These are phyloP conservation scores for Rhipidocladum racemiflorum DNA, from an alignment of 176 grass and related monocot genomes.

Conservation along the genomic window DNA sequence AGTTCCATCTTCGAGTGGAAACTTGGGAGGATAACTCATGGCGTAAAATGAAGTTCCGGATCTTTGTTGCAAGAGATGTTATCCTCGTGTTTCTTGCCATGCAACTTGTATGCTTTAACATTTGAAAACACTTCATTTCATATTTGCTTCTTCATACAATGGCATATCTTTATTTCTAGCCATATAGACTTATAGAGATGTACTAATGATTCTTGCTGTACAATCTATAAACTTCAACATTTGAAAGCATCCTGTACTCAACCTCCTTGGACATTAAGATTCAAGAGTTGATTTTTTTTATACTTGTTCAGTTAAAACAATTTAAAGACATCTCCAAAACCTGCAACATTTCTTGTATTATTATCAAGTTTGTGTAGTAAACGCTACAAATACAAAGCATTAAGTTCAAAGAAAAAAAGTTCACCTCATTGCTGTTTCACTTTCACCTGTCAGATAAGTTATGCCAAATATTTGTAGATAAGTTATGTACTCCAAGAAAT, in stretches of 20 bases:
- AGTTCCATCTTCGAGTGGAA: conserved; percentile 86
- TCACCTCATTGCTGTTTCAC: neutral
- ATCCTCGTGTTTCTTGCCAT: conserved; percentile 85
- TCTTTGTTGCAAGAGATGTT: conserved; percentile 94
- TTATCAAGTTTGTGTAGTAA: neutral
- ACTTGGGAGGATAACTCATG: conserved; percentile 90
- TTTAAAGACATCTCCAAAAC: neutral
- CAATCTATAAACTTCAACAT: neutral
- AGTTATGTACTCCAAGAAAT: neutral
- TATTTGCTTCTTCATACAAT: neutral
- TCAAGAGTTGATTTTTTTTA: neutral
- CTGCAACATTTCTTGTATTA: neutral
- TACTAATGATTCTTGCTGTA: neutral
- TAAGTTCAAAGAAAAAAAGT: neutral
- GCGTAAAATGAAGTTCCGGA: conserved; percentile 95
- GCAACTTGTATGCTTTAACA: conserved; percentile 70
- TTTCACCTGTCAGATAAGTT: conserved; percentile 3
- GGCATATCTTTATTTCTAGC: neutral
- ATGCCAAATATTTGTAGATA: neutral
- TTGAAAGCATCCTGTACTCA: neutral
- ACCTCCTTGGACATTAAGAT: neutral
- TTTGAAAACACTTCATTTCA: neutral
- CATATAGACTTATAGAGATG: neutral
- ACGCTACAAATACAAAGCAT: neutral
- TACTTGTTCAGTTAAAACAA: neutral